Conservation (phyloP, 768 basidiomycete genomes). For the Crucibulum laeve region DNA sequence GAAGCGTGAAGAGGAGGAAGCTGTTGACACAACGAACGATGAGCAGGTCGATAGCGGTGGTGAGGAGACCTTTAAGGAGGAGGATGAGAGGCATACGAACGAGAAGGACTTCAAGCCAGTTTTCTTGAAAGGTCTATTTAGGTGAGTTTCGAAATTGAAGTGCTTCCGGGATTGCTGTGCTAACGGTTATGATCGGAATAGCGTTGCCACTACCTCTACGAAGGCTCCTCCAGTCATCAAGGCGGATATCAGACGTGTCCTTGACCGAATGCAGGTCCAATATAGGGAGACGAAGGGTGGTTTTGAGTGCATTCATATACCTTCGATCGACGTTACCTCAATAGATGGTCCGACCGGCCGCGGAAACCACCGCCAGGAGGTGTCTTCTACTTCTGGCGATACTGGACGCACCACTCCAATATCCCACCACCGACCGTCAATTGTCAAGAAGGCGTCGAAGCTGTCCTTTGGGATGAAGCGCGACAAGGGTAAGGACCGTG, state of each 20-base stretch:
- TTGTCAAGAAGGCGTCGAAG: slow-evolving; percentile 75
- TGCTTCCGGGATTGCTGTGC: slow-evolving; percentile 3
- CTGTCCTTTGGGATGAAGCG: slow-evolving; percentile 67
- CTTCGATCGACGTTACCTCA: slow-evolving; percentile 87
- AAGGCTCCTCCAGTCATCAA: slow-evolving; percentile 80
- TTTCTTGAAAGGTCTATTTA: slow-evolving; percentile 94
- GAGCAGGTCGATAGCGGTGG: slow-evolving; percentile 16
- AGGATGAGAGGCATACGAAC: slow-evolving; percentile 41
- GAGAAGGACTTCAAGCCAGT: slow-evolving; percentile 90
- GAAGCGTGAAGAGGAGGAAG: slow-evolving; percentile 36
- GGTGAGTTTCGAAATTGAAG: slow-evolving; percentile 38
- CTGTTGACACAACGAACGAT: slow-evolving; percentile 13
- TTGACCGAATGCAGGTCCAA: slow-evolving; percentile 94
- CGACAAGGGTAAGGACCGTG: slow-evolving; percentile 49
- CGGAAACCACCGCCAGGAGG: slow-evolving; percentile 29
- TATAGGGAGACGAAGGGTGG: slow-evolving; percentile 88
- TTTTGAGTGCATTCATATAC: slow-evolving; percentile 94
- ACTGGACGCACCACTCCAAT: slow-evolving; percentile 30
- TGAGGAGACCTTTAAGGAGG: slow-evolving; percentile 44
- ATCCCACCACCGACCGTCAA: slow-evolving; percentile 38
- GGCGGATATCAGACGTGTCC: slow-evolving; percentile 77
- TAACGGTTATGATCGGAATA: slow-evolving; percentile 19
- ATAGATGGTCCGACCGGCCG: slow-evolving; percentile 37
- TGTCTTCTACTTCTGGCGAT: slow-evolving; percentile 42
- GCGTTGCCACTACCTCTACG: slow-evolving; percentile 93